Percentiles rank a stretch among this genome's conserved stretches.
These are phyloP conservation scores for Ciborinia camelliae DNA, from an alignment of 2,329 filamentous ascomycete genomes.

Conservation along the genomic window DNA sequence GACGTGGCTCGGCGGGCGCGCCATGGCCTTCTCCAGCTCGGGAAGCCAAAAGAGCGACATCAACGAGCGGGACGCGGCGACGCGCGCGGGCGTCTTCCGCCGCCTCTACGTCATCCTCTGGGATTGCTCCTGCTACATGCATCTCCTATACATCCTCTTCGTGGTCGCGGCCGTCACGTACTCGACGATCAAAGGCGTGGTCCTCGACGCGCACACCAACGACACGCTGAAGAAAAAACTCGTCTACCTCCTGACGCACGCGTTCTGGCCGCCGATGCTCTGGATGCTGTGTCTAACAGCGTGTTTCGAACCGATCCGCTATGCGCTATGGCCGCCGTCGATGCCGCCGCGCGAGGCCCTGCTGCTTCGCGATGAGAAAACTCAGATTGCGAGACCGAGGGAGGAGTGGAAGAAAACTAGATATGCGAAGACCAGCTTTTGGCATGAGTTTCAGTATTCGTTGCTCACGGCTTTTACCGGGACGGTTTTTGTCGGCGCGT, in stretches of 20 bases:
- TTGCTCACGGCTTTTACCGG: slow-evolving; percentile 49
- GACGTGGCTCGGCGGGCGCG: slow-evolving; percentile 56
- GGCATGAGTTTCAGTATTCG: slow-evolving; percentile 55
- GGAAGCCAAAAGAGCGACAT: slow-evolving; percentile 54
- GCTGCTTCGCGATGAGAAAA: slow-evolving; percentile 53
- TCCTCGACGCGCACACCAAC: slow-evolving; percentile 52
- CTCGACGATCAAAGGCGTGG: slow-evolving; percentile 39
- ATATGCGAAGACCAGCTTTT: slow-evolving; percentile 51
- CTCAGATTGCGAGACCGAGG: slow-evolving; percentile 50
- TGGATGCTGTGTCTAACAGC: slow-evolving; percentile 42
- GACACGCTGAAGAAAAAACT: slow-evolving; percentile 20
- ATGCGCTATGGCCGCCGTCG: slow-evolving; percentile 57
- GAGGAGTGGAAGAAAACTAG: slow-evolving; percentile 52
- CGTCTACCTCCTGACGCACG: slow-evolving; percentile 54
- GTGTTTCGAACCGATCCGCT: slow-evolving; percentile 51
- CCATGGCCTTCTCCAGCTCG: slow-evolving; percentile 58
- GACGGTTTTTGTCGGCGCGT: slow-evolving; percentile 43
- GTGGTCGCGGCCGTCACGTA: slow-evolving; percentile 41
- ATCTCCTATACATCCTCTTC: slow-evolving; percentile 45
- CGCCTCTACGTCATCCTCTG: slow-evolving; percentile 53
- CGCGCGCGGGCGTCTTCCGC: slow-evolving; percentile 50
- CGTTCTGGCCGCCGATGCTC: slow-evolving; percentile 58
- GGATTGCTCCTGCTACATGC: slow-evolving; percentile 55
- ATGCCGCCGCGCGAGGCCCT: slow-evolving; percentile 57
- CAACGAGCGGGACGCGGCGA: slow-evolving; percentile 54